Evolutionary conservation across 768 basidiomycete species (phyloP).

Genomic region (Leucosporidium yakuticum): DNA sequence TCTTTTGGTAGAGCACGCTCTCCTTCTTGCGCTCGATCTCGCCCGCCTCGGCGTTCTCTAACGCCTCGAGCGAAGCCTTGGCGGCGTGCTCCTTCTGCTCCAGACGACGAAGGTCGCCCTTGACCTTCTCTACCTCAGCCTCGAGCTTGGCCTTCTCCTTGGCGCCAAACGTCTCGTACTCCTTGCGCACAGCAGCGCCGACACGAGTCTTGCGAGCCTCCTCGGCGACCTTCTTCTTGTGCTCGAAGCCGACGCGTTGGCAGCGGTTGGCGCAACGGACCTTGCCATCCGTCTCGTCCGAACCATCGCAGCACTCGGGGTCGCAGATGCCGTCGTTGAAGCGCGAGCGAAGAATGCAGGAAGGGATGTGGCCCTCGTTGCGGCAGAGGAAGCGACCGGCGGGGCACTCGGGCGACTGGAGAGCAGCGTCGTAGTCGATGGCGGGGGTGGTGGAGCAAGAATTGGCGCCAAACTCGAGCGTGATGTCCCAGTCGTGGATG

Average conservation of each 20-base stretch:
- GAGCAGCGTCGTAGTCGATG: slow-evolving; percentile 22
- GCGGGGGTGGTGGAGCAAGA: slow-evolving; percentile 10
- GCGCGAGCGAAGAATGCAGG: slow-evolving; percentile 66
- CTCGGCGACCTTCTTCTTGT: slow-evolving; percentile 63
- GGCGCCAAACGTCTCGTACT: slow-evolving; percentile 78
- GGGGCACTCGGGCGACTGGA: slow-evolving; percentile 28
- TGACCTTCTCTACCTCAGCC: slow-evolving; percentile 52
- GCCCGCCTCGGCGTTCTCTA: slow-evolving; percentile 70
- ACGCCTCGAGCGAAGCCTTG: slow-evolving; percentile 70
- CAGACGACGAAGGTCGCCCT: slow-evolving; percentile 51
- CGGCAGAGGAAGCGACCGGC: slow-evolving; percentile 62
- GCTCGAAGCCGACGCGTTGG: slow-evolving; percentile 62
- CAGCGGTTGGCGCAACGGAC: slow-evolving; percentile 69
- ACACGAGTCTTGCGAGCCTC: slow-evolving; percentile 73
- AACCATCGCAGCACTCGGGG: slow-evolving; percentile 88
- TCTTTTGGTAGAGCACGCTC: slow-evolving; percentile 69
- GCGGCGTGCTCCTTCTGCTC: slow-evolving; percentile 51
- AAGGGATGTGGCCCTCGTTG: slow-evolving; percentile 82
- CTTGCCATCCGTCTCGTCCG: slow-evolving; percentile 71
- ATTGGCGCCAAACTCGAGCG: slow-evolving; percentile 36
- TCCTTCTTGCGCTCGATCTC: slow-evolving; percentile 76
- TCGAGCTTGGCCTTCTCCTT: slow-evolving; percentile 85
- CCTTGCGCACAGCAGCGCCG: slow-evolving; percentile 85
- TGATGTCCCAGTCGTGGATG: slow-evolving; percentile 45
- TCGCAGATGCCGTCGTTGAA: slow-evolving; percentile 94